A percentile compares a stretch with the other conserved stretches of the same genome.
Evolutionary conservation across 257 asterid genomes (phyloP).

Genomic region (Solanum appendiculatum): DNA sequence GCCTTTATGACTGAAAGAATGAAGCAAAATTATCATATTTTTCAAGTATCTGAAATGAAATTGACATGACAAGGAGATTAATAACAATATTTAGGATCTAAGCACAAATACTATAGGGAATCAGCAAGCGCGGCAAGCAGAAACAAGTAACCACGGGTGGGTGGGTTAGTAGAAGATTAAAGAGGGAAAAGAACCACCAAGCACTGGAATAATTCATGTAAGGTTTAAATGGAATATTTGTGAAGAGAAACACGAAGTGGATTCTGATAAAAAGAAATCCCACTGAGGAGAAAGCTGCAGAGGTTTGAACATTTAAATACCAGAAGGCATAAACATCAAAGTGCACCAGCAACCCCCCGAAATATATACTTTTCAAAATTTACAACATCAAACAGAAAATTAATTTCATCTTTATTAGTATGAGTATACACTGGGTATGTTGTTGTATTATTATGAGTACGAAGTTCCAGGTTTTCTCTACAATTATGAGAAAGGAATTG

Average conservation of each 20-base stretch:
- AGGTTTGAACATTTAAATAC: background rate
- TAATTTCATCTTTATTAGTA: background rate
- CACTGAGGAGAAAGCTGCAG: background rate
- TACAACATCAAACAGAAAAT: background rate
- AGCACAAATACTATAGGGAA: background rate
- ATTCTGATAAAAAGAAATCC: background rate
- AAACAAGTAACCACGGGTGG: background rate
- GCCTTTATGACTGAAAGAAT: constrained; percentile 63
- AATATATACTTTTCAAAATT: background rate
- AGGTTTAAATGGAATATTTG: background rate
- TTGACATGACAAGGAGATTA: background rate
- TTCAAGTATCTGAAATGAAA: background rate
- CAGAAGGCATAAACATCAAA: background rate
- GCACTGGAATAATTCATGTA: background rate
- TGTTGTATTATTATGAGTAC: background rate
- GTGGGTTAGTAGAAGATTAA: background rate
- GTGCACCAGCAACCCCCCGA: background rate
- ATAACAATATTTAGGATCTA: background rate
- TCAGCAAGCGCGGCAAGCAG: background rate
- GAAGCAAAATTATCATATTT: background rate
- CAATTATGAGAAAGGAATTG: background rate
- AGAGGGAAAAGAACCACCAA: background rate
- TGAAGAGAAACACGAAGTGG: background rate
- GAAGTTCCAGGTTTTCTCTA: background rate
- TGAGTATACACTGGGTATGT: background rate